Evolutionary conservation across 2,329 filamentous ascomycete species (phyloP), one percentile per base, ranked within the genome.

Genomic region (Xylariaceae sp.): DNA sequence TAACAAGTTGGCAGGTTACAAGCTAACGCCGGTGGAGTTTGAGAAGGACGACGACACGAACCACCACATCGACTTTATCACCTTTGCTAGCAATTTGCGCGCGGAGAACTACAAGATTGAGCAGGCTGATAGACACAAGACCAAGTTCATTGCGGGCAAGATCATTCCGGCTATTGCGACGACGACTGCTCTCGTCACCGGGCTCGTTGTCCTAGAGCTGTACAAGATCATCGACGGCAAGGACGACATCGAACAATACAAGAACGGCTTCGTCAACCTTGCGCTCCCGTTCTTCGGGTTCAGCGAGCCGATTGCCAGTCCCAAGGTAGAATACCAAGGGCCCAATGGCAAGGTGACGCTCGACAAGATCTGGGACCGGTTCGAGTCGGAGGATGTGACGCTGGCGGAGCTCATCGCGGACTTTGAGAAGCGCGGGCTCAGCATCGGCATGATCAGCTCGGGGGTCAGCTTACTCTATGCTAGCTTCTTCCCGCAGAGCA

Each of bases 11-110:
- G 87, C 89, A 22, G 91, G 90, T 32, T 95, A 95, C 80, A 92
- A 92, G 73, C 77, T 99, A 49, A 84, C 85, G 53, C 89, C 92
- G 2, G 94, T 97, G 5, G 94, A 97, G 65, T 99, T 99, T 66
- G 91, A 99, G 74, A 99, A 99, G 79, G 94, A 99, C 61, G 94
- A 99, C 66, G 95, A 99, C 71, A 89, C 87, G 47, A 99, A 99
- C 72, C 84, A 94, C 72, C 94, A 99, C 77, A 99, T 99, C 66
- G 94, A 97, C 73, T 99, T 99, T 77, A 97, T 99, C 74, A 95
- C 94, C 7, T 91, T 92, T 1, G 92, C 92, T 61, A 96, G 92
- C 77, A 99, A 99, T 71, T 78, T 99, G 56, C 89, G 95, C 56
- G 94, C 94, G 0, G 88, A 95, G 72, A 99, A 99, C 76, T 99